phyloP scores from a whole-genome alignment of 352 stramenopile species.

The Hyaloperonospora brassicae region DNA sequence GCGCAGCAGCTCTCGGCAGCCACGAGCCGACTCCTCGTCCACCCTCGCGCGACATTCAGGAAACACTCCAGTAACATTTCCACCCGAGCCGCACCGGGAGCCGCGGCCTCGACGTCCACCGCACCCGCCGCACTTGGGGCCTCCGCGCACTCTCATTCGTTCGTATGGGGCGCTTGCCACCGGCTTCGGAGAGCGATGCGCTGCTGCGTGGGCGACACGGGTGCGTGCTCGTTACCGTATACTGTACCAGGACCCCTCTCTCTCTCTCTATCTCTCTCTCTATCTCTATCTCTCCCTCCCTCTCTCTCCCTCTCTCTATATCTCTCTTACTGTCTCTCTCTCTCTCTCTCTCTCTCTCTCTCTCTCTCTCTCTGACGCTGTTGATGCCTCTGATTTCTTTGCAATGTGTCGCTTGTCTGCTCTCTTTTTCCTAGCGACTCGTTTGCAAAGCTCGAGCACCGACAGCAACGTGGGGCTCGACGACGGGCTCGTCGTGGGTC shows the following conservation, averaged over 20 bases:
- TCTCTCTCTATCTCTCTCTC: slow-evolving; percentile 5
- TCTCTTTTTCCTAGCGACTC: slow-evolving; percentile 53
- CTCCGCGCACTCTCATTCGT: slow-evolving; percentile 1
- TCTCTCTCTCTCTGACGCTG: background rate
- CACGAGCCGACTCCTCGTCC: too few species aligned
- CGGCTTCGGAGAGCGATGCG: slow-evolving; percentile 21
- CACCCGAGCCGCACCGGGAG: too few species aligned
- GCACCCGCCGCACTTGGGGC: background rate
- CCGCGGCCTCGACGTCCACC: background rate
- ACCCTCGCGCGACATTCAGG: too few species aligned
- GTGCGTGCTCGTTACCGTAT: slow-evolving; percentile 10
- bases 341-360: background rate
- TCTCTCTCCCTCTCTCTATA: too few species aligned
- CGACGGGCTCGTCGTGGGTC: slow-evolving; percentile 4
- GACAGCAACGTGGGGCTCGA: slow-evolving; percentile 3
- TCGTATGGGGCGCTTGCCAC: slow-evolving; percentile 16
- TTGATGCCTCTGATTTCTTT: slow-evolving; percentile 24
- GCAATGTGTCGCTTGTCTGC: slow-evolving; percentile 25
- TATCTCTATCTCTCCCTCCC: background rate
- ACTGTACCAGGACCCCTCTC: too few species aligned
- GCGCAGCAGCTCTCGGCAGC: too few species aligned
- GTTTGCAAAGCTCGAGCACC: slow-evolving; percentile 20
- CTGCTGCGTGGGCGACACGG: slow-evolving; percentile 25
- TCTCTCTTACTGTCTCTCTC: background rate
- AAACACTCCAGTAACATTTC: too few species aligned